phyloP scores from a whole-genome alignment of 2,329 filamentous ascomycete species.

The Apiospora koreana region DNA sequence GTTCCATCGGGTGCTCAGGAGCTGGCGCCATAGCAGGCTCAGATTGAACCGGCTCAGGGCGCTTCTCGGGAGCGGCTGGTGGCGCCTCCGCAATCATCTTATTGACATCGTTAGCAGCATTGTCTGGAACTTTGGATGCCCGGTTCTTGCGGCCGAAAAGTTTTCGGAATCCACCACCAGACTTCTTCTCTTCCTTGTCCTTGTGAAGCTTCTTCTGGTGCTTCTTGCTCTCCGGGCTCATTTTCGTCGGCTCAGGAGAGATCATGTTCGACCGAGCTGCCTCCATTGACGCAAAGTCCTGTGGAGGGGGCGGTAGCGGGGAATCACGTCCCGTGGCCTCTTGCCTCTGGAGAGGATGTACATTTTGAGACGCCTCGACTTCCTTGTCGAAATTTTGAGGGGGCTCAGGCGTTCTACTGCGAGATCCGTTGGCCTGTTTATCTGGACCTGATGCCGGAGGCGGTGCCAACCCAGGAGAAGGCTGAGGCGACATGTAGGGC shows the following conservation, averaged over 20 bases:
- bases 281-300: slow-evolving; percentile 37
- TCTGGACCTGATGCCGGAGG: slow-evolving; percentile 10
- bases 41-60: slow-evolving; percentile 25
- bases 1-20: slow-evolving; percentile 23
- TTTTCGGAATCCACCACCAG: slow-evolving; percentile 58
- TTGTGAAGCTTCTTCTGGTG: slow-evolving; percentile 56
- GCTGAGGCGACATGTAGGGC: slow-evolving; percentile 31
- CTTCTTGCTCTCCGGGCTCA: slow-evolving; percentile 49
- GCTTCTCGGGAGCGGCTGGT: slow-evolving; percentile 26
- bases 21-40: slow-evolving; percentile 23
- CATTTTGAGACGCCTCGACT: slow-evolving; percentile 33
- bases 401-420: slow-evolving; percentile 21
- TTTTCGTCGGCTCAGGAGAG: slow-evolving; percentile 38
- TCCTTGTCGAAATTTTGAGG: slow-evolving; percentile 37
- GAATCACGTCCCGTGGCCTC: slow-evolving; percentile 35
- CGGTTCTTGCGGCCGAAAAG: slow-evolving; percentile 66
- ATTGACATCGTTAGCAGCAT: slow-evolving; percentile 52
- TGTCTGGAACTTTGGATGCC: slow-evolving; percentile 56
- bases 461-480: slow-evolving; percentile 24
- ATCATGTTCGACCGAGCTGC: slow-evolving; percentile 37
- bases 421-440: slow-evolving; percentile 22
- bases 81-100: slow-evolving; percentile 48
- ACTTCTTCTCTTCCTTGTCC: slow-evolving; percentile 48
- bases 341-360: slow-evolving; percentile 38
- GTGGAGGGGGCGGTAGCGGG: slow-evolving; percentile 42